Evolutionary conservation across 768 basidiomycete species (phyloP).

Genomic region (Gloeophyllum trabeum): DNA sequence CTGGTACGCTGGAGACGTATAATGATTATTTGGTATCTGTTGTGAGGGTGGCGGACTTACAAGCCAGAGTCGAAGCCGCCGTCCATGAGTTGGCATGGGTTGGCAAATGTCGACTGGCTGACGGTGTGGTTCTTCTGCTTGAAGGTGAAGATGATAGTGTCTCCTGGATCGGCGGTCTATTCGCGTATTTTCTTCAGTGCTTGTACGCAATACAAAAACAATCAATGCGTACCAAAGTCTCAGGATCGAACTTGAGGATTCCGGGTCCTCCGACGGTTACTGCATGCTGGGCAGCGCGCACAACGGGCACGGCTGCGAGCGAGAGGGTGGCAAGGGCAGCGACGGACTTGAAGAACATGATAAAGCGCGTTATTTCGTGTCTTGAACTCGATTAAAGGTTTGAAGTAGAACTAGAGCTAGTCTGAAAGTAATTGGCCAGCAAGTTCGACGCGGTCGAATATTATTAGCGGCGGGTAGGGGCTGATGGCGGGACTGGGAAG

Average conservation of each 20-base stretch:
- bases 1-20: constrained; percentile 29
- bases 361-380: too few species aligned
- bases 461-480: too few species aligned
- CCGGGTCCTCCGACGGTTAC: constrained; percentile 40
- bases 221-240: constrained; percentile 15
- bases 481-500: too few species aligned
- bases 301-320: constrained; percentile 21
- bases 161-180: constrained; percentile 35
- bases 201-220: too few species aligned
- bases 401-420: too few species aligned
- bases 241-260: constrained; percentile 27
- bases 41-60: constrained; percentile 20
- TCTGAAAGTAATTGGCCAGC: too few species aligned
- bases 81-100: constrained; percentile 29
- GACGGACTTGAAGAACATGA: too few species aligned
- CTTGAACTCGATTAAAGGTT: too few species aligned
- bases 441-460: too few species aligned
- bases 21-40: neutral
- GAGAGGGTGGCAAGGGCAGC: too few species aligned
- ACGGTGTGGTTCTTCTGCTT: constrained; percentile 45
- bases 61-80: constrained; percentile 50
- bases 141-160: constrained; percentile 39
- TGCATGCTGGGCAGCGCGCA: constrained; percentile 23
- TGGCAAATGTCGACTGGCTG: constrained; percentile 41
- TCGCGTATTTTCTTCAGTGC: neutral